Conservation (phyloP, 176 grass and related monocot genomes). For the Bothriochloa decipiens region DNA sequence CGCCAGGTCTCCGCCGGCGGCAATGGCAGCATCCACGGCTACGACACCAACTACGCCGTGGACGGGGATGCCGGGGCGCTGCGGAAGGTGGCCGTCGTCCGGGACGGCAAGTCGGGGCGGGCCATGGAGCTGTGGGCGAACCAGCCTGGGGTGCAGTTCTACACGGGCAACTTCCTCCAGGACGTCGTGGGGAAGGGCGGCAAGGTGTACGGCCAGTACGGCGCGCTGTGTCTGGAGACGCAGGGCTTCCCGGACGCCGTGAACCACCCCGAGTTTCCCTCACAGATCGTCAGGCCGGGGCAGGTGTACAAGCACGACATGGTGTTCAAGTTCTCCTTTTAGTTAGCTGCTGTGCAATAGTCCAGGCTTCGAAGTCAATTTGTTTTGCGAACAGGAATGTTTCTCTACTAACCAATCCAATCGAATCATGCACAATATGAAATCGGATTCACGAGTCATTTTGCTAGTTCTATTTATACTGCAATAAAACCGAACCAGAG, state of each 20-base stretch:
- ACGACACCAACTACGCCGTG: conserved; percentile 79
- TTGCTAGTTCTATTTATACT: too few relatives aligned
- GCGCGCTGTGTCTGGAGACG: conserved; percentile 85
- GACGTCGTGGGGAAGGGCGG: conserved; percentile 57
- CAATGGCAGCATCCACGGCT: conserved; percentile 46
- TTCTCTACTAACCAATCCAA: too few relatives aligned
- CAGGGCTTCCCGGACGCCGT: conserved; percentile 90
- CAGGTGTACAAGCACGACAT: conserved; percentile 73
- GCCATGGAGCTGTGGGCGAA: conserved; percentile 75
- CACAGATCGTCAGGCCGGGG: conserved; percentile 57
- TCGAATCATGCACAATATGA: too few relatives aligned
- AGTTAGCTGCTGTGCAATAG: neutral
- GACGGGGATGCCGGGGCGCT: conserved; percentile 38
- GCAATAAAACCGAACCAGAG: too few relatives aligned
- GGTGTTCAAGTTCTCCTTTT: conserved; percentile 80
- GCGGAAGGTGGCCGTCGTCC: conserved; percentile 64
- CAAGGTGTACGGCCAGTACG: conserved; percentile 52
- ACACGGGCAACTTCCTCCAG: conserved; percentile 71
- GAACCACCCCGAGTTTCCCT: conserved; percentile 66
- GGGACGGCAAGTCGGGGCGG: conserved; percentile 56
- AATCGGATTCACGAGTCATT: too few relatives aligned
- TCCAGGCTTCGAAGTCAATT: too few relatives aligned
- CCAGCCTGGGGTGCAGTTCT: conserved; percentile 93
- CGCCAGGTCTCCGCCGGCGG: conserved; percentile 21
- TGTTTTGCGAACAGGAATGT: too few relatives aligned